Percentiles rank a stretch among this genome's conserved stretches.
These are phyloP conservation scores for Usnea hakonensis DNA, from an alignment of 495 filamentous ascomycete genomes.

Conservation along the genomic window DNA sequence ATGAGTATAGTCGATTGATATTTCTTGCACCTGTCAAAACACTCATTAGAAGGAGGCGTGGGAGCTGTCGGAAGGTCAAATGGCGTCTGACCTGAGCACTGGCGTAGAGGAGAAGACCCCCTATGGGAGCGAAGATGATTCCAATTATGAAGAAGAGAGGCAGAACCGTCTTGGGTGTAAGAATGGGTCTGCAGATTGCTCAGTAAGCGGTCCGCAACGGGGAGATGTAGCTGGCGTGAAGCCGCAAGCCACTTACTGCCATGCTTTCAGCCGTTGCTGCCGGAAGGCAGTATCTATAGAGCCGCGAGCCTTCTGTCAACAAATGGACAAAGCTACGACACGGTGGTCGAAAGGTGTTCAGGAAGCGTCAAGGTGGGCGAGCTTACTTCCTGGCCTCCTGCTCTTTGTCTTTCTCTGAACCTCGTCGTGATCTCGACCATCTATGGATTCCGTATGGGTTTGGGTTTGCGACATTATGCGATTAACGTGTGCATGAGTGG, in stretches of 20 bases:
- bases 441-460: constrained; percentile 40
- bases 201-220: background rate
- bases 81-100: constrained; percentile 53
- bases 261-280: constrained; percentile 87
- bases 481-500: constrained; percentile 5
- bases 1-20: constrained; percentile 81
- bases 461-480: constrained; percentile 44
- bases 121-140: constrained; percentile 80
- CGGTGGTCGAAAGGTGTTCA: background rate
- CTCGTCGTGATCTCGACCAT: constrained; percentile 43
- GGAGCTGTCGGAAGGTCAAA: background rate
- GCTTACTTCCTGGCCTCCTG: constrained; percentile 75
- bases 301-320: constrained; percentile 3
- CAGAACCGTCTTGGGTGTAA: constrained; percentile 86
- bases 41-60: constrained; percentile 14
- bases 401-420: constrained; percentile 72
- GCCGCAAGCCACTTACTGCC: constrained; percentile 59
- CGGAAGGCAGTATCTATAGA: constrained; percentile 77
- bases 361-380: constrained; percentile 13
- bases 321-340: background rate
- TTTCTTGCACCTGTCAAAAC: constrained; percentile 67
- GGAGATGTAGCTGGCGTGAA: background rate
- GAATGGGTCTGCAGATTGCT: constrained; percentile 58
- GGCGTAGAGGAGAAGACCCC: constrained; percentile 75
- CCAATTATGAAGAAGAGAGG: constrained; percentile 84